Conservation (phyloP, 1,284 basidiomycete species). For the Tilletia caries region DNA sequence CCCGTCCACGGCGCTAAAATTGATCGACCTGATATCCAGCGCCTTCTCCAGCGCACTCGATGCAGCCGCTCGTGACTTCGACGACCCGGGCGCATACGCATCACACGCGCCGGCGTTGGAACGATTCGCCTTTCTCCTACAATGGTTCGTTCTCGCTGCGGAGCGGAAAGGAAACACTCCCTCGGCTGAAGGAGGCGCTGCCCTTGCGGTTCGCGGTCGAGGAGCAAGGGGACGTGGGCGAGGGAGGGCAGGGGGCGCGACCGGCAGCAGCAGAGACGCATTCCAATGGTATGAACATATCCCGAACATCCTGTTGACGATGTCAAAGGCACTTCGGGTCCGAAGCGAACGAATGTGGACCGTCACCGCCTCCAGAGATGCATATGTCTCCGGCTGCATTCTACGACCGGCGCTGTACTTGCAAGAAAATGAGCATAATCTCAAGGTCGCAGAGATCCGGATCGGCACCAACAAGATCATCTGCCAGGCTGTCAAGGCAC, state of each 20-base stretch:
- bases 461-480: constrained; percentile 80
- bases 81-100: constrained; percentile 33
- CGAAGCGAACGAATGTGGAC: constrained; percentile 44
- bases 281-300: constrained; percentile 20
- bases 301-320: constrained; percentile 37
- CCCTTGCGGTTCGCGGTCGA: constrained; percentile 20
- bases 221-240: neutral
- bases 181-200: constrained; percentile 23
- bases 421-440: constrained; percentile 78
- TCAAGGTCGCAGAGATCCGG: constrained; percentile 74
- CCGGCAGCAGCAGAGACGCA: neutral
- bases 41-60: constrained; percentile 39
- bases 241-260: constrained; percentile 14
- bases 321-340: constrained; percentile 36
- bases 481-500: constrained; percentile 85
- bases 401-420: constrained; percentile 74
- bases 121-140: constrained; percentile 46
- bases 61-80: constrained; percentile 32
- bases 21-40: constrained; percentile 41
- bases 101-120: constrained; percentile 41
- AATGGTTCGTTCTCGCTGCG: constrained; percentile 45
- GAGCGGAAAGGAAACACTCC: constrained; percentile 35
- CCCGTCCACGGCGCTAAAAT: constrained; percentile 35
- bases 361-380: constrained; percentile 38
- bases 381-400: constrained; percentile 48